Evolutionary conservation across 2,329 filamentous ascomycete species (phyloP).

Genomic region (Apiospora marii): DNA sequence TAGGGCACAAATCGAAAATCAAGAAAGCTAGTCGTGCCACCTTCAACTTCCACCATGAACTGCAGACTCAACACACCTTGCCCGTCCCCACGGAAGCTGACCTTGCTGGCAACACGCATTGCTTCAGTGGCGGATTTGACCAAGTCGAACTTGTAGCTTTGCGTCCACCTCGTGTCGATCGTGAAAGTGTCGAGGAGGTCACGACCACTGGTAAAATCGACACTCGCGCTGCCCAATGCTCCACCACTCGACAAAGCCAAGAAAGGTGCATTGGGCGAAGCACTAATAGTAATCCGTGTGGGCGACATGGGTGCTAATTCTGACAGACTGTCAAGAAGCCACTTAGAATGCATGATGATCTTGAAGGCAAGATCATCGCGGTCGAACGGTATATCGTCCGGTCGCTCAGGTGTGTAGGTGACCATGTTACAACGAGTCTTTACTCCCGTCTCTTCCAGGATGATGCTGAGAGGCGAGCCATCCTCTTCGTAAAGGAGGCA

Average conservation of each 20-base stretch:
- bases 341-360: slow-evolving; percentile 87
- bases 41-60: slow-evolving; percentile 92
- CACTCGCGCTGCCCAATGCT: slow-evolving; percentile 67
- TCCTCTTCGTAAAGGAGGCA: slow-evolving; percentile 78
- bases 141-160: slow-evolving; percentile 87
- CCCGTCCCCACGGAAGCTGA: slow-evolving; percentile 85
- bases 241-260: slow-evolving; percentile 76
- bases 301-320: slow-evolving; percentile 78
- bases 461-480: slow-evolving; percentile 83
- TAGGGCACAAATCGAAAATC: slow-evolving; percentile 86
- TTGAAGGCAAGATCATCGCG: slow-evolving; percentile 84
- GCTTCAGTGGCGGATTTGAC: slow-evolving; percentile 86
- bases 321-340: slow-evolving; percentile 74
- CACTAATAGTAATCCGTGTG: slow-evolving; percentile 72
- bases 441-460: slow-evolving; percentile 85
- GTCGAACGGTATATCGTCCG: slow-evolving; percentile 88
- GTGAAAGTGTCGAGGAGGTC: slow-evolving; percentile 79
- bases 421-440: slow-evolving; percentile 89
- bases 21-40: slow-evolving; percentile 73
- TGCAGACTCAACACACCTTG: slow-evolving; percentile 94
- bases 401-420: slow-evolving; percentile 80
- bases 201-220: slow-evolving; percentile 71
- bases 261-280: slow-evolving; percentile 70
- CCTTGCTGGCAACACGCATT: slow-evolving; percentile 93
- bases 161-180: slow-evolving; percentile 65